Evolutionary conservation across 371 early-diverging fungal species (phyloP).

Genomic region (Mortierella sp.): DNA sequence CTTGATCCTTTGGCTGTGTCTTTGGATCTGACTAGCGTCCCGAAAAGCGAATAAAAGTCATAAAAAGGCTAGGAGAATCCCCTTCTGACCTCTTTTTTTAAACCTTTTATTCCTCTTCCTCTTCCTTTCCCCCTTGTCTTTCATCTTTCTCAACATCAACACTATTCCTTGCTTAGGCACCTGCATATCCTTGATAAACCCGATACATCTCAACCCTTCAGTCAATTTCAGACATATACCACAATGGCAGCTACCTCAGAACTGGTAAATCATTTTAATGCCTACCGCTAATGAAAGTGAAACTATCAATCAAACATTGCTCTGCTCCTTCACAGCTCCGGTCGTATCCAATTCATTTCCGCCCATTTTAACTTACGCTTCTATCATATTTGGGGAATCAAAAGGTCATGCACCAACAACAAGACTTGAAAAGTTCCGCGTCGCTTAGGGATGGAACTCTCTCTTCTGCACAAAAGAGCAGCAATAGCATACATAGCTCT

Average conservation of each 20-base stretch:
- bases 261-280: conserved; percentile 20
- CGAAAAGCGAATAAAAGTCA: background rate
- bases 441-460: background rate
- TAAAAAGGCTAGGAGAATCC: background rate
- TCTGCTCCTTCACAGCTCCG: background rate
- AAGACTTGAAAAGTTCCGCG: conserved; percentile 5
- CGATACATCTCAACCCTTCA: background rate
- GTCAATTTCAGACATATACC: background rate
- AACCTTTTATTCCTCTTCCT: background rate
- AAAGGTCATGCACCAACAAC: conserved; percentile 6
- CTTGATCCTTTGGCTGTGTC: conserved; percentile 4
- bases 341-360: background rate
- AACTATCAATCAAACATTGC: background rate
- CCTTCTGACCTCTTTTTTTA: background rate
- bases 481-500: conserved; percentile 6
- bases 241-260: conserved; percentile 35
- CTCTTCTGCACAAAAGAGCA: background rate
- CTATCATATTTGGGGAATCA: background rate
- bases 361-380: background rate
- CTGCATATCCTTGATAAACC: background rate
- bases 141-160: background rate
- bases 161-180: background rate
- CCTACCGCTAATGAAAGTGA: background rate
- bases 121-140: background rate
- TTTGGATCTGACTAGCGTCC: background rate